Evolutionary conservation across 2,329 filamentous ascomycete genomes (phyloP).

Genomic region (Alternaria longipes): DNA sequence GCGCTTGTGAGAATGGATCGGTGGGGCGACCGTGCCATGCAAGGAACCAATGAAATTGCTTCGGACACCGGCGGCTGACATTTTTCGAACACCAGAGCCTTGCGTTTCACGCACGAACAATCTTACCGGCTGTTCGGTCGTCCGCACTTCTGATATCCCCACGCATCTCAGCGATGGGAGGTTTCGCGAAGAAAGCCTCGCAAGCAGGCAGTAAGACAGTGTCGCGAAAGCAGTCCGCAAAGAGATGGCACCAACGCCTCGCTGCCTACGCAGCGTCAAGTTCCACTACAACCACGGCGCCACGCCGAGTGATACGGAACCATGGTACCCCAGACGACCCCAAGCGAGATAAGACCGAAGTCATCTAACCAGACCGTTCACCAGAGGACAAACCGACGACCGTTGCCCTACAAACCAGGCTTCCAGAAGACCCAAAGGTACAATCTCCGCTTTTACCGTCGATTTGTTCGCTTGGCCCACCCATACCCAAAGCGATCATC

Average conservation of each 20-base stretch:
- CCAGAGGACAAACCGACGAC: too few species aligned
- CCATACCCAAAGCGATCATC: neutral
- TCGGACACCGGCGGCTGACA: neutral
- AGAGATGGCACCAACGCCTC: neutral
- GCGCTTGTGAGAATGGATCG: too few species aligned
- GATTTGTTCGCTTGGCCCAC: neutral
- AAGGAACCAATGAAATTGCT: neutral
- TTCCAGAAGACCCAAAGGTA: too few species aligned
- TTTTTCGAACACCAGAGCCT: neutral
- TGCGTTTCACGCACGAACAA: neutral
- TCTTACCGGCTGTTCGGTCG: neutral
- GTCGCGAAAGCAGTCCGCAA: too few species aligned
- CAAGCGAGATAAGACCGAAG: too few species aligned
- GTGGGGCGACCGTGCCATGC: too few species aligned
- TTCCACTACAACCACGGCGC: neutral
- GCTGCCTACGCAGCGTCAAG: neutral
- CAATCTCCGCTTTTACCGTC: neutral
- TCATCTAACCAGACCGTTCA: too few species aligned
- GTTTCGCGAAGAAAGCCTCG: neutral
- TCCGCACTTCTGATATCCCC: neutral
- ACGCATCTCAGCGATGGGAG: neutral
- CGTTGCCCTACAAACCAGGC: too few species aligned
- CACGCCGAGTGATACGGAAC: too few species aligned
- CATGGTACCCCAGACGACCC: too few species aligned
- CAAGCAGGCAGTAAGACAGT: too few species aligned